These are phyloP conservation scores for Daphne laureola DNA, from an alignment of 441 rosid genomes.

Conservation along the genomic window DNA sequence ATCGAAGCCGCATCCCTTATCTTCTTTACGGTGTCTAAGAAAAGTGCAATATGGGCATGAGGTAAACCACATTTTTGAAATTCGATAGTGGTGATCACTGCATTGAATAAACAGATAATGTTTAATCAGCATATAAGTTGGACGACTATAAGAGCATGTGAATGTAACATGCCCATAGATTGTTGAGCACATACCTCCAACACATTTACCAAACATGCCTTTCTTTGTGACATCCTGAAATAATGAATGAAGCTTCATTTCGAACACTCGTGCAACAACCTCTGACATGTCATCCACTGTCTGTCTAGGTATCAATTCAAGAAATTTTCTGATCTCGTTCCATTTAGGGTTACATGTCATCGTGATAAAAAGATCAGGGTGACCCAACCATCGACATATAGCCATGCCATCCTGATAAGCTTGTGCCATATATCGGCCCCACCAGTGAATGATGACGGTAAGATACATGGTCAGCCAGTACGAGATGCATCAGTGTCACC, in stretches of 20 bases:
- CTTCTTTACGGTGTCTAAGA: not conserved
- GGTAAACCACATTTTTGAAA: constrained; percentile 9
- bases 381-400: not conserved
- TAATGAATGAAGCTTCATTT: not conserved
- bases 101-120: too few species aligned
- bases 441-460: not conserved
- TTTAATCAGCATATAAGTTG: too few species aligned
- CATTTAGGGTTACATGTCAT: constrained; percentile 1
- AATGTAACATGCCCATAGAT: not conserved
- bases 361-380: not conserved
- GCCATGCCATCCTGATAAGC: constrained; percentile 6
- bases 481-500: not conserved
- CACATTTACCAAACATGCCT: not conserved
- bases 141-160: too few species aligned
- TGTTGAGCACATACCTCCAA: not conserved
- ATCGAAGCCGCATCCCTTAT: not conserved
- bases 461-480: not conserved
- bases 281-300: not conserved
- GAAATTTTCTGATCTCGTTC: not conserved
- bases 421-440: not conserved
- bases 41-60: constrained; percentile 12
- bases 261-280: not conserved
- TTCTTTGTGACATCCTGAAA: not conserved
- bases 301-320: not conserved
- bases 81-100: too few species aligned